phyloP scores from a whole-genome alignment of 2,329 filamentous ascomycete genomes.

The Colletotrichum cuscutae region DNA sequence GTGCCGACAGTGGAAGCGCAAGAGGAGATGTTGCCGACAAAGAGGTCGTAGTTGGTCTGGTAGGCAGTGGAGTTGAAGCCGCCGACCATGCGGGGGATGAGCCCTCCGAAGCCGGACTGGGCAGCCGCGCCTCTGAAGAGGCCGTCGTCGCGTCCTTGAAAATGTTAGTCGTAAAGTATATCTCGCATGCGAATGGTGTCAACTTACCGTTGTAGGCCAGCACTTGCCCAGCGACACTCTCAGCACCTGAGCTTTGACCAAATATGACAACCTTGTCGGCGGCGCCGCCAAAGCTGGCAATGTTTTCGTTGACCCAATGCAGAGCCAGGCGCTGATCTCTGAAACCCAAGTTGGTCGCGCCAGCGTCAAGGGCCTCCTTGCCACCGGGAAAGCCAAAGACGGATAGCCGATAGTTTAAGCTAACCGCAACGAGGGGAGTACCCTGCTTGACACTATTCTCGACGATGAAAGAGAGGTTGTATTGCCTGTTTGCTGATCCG shows the following conservation, averaged over 20 bases:
- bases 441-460: slow-evolving; percentile 54
- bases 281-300: slow-evolving; percentile 56
- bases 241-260: slow-evolving; percentile 61
- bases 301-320: slow-evolving; percentile 59
- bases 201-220: slow-evolving; percentile 57
- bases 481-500: slow-evolving; percentile 55
- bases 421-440: slow-evolving; percentile 59
- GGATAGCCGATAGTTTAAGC: slow-evolving; percentile 60
- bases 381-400: slow-evolving; percentile 59
- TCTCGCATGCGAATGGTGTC: neutral
- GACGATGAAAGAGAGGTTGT: slow-evolving; percentile 71
- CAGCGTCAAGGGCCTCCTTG: slow-evolving; percentile 49
- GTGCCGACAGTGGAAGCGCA: slow-evolving; percentile 41
- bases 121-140: slow-evolving; percentile 62
- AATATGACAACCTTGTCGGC: slow-evolving; percentile 59
- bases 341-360: slow-evolving; percentile 60
- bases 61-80: slow-evolving; percentile 43
- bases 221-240: slow-evolving; percentile 56
- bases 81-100: slow-evolving; percentile 41
- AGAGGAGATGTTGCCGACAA: slow-evolving; percentile 41
- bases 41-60: slow-evolving; percentile 42
- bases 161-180: neutral
- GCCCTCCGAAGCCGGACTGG: slow-evolving; percentile 56
- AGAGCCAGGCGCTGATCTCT: slow-evolving; percentile 59
- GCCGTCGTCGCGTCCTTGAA: slow-evolving; percentile 54